phyloP scores from a whole-genome alignment of 306 rosid genomes.

The Medicago truncatula region MtrunA17r5.0-ANR NC_053049.1:48833501-48834000 shows the following conservation, averaged over 20 bases:
- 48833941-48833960: slow-evolving; percentile 11
- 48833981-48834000: background rate
- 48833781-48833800: background rate
- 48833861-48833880: background rate
- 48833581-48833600: slow-evolving; percentile 15
- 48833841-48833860: background rate
- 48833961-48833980: background rate
- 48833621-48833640: background rate
- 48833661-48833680: background rate
- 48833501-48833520: slow-evolving; percentile 1
- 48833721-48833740: slow-evolving; percentile 12
- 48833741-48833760: background rate
- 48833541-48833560: background rate
- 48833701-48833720: slow-evolving; percentile 18
- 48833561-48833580: slow-evolving; percentile 2
- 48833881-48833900: slow-evolving; percentile 1
- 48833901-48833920: slow-evolving; percentile 6
- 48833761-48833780: slow-evolving; percentile 20
- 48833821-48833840: slow-evolving; percentile 20
- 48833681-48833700: background rate
- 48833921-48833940: slow-evolving; percentile 3
- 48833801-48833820: slow-evolving; percentile 9
- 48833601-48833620: background rate
- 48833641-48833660: slow-evolving; percentile 10
- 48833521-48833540: slow-evolving; percentile 29